Base-by-base conservation (phyloP, 1,284 basidiomycete species). In the Ceratobasidium sp. region DNA sequence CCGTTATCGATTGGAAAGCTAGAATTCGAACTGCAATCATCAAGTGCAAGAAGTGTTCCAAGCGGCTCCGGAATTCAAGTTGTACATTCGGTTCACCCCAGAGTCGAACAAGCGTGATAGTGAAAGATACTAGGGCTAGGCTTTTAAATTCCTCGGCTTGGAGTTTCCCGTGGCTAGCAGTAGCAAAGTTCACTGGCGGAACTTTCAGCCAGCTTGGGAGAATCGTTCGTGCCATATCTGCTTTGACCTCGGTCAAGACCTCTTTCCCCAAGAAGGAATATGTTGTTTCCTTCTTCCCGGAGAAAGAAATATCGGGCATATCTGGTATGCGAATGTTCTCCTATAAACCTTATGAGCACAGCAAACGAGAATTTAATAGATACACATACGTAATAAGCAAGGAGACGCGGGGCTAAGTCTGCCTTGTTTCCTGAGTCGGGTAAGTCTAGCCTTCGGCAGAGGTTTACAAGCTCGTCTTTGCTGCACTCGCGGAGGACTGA, bases 111-210 rank as follows among this genome's bases (percentile, higher is more conserved):
- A 78, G 44, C 0, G 79, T 73, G 13, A 80, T 76, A 2, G 67
- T 59, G 7, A 80, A 52, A 44, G 77, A 73, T 9, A 80, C 76
- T 11, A 75, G 71, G 9, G 65, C 51, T 13, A 77, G 5, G 8
- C 59, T 73, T 25, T 74, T 59, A 68, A 78, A 80, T 62, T 80
- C 78, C 25, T 79, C 70, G 1, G 79, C 77, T 46, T 73, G 77
- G 0, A 79, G 40, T 32, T 70, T 69, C 17, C 79, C 77, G 51
- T 71, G 56, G 2, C 22, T 44, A 5, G 46, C 61, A 17, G 67
- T 64, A 2, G 78, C 79, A 43, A 80, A 65, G 1, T 49, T n/a
- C 2, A 49, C 75, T 1, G 75, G 64, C 1, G 62, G 51, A 1
- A 32, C 56, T 6, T 67, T 76, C 29, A 80, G 29, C 76, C 76